Evolutionary conservation across 2,329 filamentous ascomycete genomes (phyloP), one percentile per base, ranked within the genome.

Genomic region (Fusarium sp.): DNA sequence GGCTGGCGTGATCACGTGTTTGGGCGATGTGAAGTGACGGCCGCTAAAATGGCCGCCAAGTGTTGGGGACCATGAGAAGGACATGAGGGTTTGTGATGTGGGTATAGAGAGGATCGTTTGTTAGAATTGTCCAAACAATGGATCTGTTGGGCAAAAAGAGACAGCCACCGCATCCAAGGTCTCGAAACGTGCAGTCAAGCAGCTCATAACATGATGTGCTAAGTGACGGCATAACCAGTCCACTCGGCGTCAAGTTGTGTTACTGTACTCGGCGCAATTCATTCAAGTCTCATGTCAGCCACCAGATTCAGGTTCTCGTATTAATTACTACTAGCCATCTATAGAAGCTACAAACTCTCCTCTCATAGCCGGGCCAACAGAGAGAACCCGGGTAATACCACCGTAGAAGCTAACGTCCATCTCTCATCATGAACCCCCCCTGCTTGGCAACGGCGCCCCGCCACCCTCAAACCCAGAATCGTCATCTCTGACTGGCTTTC

Each of bases 1-100:
- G 74, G 74, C 52, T 78, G 74, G 52, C 69, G 74, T 69, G 68
- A 70, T 80, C 79, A 80, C 79, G 79, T 80, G 79, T 59, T 35
- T 61, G 33, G 67, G 66, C 67, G 72, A 64, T 18, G 16, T 31
- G 33, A 57, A 20, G 40, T 40, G 35, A 42, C 14, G 27, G 27
- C 50, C 61, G 31, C 33, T 20, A 22, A 25, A 25, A 36, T 25
- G 52, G 52, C 31, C 20, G 31, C 54, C 31, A 58, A 40, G 20
- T 38, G 22, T 36, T 58, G 10, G 16, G 13, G 52, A 20, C n/a
- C 52, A 56, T 54, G 29, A 56, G 18, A 16, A 31, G 6, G 31
- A 6, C 52, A 56, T 56, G 52, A 56, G 13, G 14, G 6, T 5
- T 35, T n/a, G 18, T 13, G 27, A 5, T 52, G 47, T 8, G 20